Conservation (phyloP, 1,284 basidiomycete species). For the Phenoliferia sp. region DNA sequence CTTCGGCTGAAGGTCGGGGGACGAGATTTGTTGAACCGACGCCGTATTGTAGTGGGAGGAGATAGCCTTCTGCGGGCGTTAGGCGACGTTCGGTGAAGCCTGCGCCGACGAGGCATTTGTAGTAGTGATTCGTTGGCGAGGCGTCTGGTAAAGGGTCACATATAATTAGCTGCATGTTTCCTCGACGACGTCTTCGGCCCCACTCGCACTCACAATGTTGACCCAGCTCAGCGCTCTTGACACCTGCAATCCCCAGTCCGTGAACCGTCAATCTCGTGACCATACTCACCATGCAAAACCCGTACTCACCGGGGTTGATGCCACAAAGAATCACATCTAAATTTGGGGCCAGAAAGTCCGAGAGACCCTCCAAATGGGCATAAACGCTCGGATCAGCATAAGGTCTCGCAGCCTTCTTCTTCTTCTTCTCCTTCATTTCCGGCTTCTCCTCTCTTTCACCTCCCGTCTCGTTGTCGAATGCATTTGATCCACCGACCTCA, state of each 20-base stretch:
- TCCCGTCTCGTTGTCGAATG: too few relatives aligned
- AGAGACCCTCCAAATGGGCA: slow-evolving; percentile 41
- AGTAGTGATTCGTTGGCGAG: slow-evolving; percentile 58
- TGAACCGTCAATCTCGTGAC: too few relatives aligned
- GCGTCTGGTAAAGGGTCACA: slow-evolving; percentile 38
- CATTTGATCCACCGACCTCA: too few relatives aligned
- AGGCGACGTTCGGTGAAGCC: slow-evolving; percentile 54
- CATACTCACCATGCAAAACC: neutral
- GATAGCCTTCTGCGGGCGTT: slow-evolving; percentile 49
- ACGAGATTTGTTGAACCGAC: slow-evolving; percentile 46
- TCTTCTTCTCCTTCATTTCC: slow-evolving; percentile 17
- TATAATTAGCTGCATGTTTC: neutral
- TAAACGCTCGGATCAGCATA: slow-evolving; percentile 43
- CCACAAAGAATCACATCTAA: slow-evolving; percentile 42
- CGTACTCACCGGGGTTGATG: slow-evolving; percentile 15
- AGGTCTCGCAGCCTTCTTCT: slow-evolving; percentile 35
- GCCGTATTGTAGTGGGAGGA: slow-evolving; percentile 49
- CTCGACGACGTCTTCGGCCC: too few relatives aligned
- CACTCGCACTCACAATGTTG: slow-evolving; percentile 53
- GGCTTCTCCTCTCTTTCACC: neutral
- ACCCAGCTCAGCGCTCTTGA: slow-evolving; percentile 56
- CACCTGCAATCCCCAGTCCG: slow-evolving; percentile 14
- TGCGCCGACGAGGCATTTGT: slow-evolving; percentile 53
- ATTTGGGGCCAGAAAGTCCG: slow-evolving; percentile 47
- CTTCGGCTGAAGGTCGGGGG: slow-evolving; percentile 18